phyloP scores from a whole-genome alignment of 1,139 yeast genomes.

The Suhomyces wounanorum region DNA sequence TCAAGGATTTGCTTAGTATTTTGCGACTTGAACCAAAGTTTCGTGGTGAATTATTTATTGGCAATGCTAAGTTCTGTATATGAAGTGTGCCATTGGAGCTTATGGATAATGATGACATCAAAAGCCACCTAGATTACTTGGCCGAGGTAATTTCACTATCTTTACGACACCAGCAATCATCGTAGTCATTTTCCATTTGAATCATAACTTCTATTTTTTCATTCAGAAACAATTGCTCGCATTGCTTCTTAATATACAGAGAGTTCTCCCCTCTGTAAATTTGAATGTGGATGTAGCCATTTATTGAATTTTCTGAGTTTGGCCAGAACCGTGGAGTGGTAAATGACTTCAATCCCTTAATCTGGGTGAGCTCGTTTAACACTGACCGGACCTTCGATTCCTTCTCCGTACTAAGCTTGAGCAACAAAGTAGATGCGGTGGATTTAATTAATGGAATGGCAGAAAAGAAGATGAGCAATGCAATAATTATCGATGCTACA shows the following conservation, averaged over 20 bases:
- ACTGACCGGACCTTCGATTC: constrained; percentile 66
- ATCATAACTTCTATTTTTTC: constrained; percentile 51
- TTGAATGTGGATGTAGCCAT: constrained; percentile 71
- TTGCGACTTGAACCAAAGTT: no score
- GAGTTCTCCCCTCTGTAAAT: constrained; percentile 68
- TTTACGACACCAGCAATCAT: constrained; percentile 59
- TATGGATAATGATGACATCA: no score
- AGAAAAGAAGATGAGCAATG: constrained; percentile 73
- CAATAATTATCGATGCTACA: constrained; percentile 85
- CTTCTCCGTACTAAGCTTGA: constrained; percentile 54
- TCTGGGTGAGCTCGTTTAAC: constrained; percentile 63
- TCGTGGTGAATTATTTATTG: background rate
- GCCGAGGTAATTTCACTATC: constrained; percentile 9
- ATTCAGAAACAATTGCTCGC: constrained; percentile 46
- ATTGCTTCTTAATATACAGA: constrained; percentile 59
- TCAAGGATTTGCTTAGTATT: no score
- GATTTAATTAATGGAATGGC: constrained; percentile 83
- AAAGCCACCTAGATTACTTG: background rate
- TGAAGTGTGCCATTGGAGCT: no score
- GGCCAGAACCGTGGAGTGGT: constrained; percentile 95
- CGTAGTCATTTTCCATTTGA: constrained; percentile 61
- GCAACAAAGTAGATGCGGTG: constrained; percentile 71
- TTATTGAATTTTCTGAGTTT: constrained; percentile 41
- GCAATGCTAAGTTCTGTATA: background rate
- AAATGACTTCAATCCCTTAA: constrained; percentile 82